phyloP scores from a whole-genome alignment of 2,329 filamentous ascomycete genomes.

The Atkinsonella hypoxylon region DNA sequence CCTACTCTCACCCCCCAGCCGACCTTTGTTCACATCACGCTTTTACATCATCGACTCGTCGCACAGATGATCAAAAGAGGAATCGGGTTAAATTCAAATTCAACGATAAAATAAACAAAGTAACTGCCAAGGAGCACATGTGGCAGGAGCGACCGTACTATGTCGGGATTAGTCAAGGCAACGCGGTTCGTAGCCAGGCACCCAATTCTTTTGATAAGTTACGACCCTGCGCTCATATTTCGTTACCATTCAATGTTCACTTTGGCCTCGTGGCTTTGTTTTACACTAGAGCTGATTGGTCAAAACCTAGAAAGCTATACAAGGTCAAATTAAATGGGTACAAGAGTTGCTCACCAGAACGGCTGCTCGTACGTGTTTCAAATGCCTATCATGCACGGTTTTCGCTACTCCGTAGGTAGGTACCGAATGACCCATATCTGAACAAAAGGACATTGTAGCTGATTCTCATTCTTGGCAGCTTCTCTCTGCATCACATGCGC shows the following conservation, averaged over 20 bases:
- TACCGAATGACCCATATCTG: not conserved
- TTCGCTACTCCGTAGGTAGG: not conserved
- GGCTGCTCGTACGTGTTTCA: no score
- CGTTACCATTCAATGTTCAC: no score
- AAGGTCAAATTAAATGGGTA: no score
- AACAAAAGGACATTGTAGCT: not conserved
- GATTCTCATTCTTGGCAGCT: not conserved
- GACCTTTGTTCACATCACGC: not conserved
- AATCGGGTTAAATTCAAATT: not conserved
- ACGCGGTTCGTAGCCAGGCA: not conserved
- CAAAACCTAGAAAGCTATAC: no score
- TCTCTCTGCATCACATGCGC: no score
- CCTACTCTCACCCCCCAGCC: not conserved
- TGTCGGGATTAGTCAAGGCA: not conserved
- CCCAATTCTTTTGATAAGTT: not conserved
- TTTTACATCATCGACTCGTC: no score
- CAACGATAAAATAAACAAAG: not conserved
- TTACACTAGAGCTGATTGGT: no score
- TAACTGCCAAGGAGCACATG: not conserved
- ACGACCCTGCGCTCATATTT: no score
- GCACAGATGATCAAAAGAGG: no score
- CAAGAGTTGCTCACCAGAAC: no score
- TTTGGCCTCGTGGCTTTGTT: no score
- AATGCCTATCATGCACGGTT: no score
- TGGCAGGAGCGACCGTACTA: not conserved